phyloP scores from a whole-genome alignment of 805 yeast genomes.

The Citeromyces nyonsensis region DNA sequence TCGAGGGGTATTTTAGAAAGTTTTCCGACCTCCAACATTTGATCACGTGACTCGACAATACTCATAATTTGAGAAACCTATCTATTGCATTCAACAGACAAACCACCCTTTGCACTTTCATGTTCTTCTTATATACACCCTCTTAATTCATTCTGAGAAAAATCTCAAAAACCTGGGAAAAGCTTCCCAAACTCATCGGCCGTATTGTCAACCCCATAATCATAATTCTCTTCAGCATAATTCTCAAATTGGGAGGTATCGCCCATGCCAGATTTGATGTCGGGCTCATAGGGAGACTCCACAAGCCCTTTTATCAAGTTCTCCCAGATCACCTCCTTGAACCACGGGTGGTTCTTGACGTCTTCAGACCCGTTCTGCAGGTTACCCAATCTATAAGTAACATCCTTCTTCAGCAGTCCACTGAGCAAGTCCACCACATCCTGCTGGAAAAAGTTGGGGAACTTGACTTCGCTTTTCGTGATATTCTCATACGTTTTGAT shows the following conservation, averaged over 20 bases:
- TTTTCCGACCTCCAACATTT: too few species aligned
- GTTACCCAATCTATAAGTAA: constrained; percentile 40
- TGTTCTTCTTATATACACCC: too few species aligned
- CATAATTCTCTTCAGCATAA: constrained; percentile 68
- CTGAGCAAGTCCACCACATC: constrained; percentile 35
- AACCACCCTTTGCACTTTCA: too few species aligned
- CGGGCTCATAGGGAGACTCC: constrained; percentile 52
- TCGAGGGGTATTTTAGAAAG: too few species aligned
- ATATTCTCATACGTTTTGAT: constrained; percentile 51
- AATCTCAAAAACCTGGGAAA: constrained; percentile 15
- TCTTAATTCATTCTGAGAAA: too few species aligned
- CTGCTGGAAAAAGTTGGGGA: constrained; percentile 36
- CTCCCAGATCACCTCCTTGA: constrained; percentile 47
- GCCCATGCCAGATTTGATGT: constrained; percentile 49
- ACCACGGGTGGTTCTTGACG: constrained; percentile 42
- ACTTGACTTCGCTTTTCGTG: constrained; percentile 32
- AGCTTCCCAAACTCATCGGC: constrained; percentile 14
- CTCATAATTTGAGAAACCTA: too few species aligned
- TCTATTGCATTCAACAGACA: too few species aligned
- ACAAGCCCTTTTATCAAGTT: constrained; percentile 36
- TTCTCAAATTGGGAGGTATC: constrained; percentile 50
- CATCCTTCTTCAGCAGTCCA: constrained; percentile 36
- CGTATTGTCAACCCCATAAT: constrained; percentile 64
- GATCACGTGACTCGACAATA: too few species aligned
- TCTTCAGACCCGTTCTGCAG: constrained; percentile 42